Conservation (phyloP, 768 basidiomycete genomes). For the Tephrocybe sp. region DNA sequence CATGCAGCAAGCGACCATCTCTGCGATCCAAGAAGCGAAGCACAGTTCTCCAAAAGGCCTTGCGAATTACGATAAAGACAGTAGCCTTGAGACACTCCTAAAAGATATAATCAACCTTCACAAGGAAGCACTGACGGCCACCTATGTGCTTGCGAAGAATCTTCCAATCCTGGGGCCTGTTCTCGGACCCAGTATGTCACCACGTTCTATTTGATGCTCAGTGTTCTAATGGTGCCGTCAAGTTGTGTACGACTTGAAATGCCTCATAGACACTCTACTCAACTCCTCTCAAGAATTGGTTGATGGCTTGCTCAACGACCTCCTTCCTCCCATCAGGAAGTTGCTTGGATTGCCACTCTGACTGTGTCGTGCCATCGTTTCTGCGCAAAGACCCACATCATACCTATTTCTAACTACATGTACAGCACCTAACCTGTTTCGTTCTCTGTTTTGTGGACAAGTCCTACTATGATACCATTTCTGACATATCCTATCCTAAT, state of each 20-base stretch:
- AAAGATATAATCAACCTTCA: conserved; percentile 47
- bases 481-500: too few relatives aligned
- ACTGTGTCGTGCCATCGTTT: conserved; percentile 13
- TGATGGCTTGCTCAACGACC: conserved; percentile 44
- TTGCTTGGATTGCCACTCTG: conserved; percentile 21
- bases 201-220: conserved; percentile 1
- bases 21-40: conserved; percentile 20
- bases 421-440: conserved; percentile 19
- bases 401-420: conserved; percentile 22
- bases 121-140: conserved; percentile 43
- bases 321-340: conserved; percentile 35
- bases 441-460: conserved; percentile 24
- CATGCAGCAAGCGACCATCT: conserved; percentile 31
- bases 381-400: conserved; percentile 25
- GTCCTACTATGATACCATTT: conserved; percentile 9
- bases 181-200: conserved; percentile 54
- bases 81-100: conserved; percentile 45
- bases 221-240: neutral
- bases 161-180: conserved; percentile 49
- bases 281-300: conserved; percentile 47
- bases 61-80: conserved; percentile 45
- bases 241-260: conserved; percentile 66
- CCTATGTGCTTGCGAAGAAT: conserved; percentile 30
- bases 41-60: conserved; percentile 48
- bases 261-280: conserved; percentile 51